A percentile compares a stretch with the other conserved stretches of the same genome.
These are phyloP conservation scores for Emiliania huxleyi DNA, from an alignment of 78 protist species.

Conservation along the genomic window DNA sequence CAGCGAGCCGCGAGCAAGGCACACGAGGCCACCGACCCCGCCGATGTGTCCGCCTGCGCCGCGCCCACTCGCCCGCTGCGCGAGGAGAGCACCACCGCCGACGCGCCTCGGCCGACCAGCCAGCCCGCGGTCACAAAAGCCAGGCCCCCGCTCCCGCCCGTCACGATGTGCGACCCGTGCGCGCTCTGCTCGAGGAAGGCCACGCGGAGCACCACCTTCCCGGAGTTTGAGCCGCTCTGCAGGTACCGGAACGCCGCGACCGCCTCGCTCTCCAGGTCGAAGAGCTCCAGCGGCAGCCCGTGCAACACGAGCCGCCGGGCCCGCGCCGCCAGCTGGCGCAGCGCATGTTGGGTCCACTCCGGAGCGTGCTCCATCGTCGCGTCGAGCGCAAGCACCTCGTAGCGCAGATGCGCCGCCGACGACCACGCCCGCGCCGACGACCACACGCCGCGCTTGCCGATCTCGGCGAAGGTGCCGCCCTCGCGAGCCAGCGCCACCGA, in stretches of 20 bases:
- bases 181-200: not conserved
- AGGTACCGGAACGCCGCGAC: constrained; percentile 26
- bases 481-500: not conserved
- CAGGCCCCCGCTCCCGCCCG: constrained; percentile 34
- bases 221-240: not conserved
- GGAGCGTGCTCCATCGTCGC: not conserved
- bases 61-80: not conserved
- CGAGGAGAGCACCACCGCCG: not conserved
- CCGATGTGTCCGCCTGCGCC: not conserved
- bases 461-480: constrained; percentile 17
- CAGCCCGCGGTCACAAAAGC: not conserved
- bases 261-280: not conserved
- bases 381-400: not conserved
- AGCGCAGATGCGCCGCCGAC: not conserved
- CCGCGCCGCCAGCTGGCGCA: not conserved
- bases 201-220: constrained; percentile 36
- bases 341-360: not conserved
- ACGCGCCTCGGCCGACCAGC: constrained; percentile 1
- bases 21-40: not conserved
- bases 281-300: not conserved
- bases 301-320: not conserved
- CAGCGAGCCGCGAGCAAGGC: not conserved
- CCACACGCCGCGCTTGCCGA: constrained; percentile 38
- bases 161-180: not conserved
- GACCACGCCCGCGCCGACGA: not conserved